These are phyloP conservation scores for Penicillium soppii DNA, from an alignment of 495 filamentous ascomycete species.

Conservation along the genomic window DNA sequence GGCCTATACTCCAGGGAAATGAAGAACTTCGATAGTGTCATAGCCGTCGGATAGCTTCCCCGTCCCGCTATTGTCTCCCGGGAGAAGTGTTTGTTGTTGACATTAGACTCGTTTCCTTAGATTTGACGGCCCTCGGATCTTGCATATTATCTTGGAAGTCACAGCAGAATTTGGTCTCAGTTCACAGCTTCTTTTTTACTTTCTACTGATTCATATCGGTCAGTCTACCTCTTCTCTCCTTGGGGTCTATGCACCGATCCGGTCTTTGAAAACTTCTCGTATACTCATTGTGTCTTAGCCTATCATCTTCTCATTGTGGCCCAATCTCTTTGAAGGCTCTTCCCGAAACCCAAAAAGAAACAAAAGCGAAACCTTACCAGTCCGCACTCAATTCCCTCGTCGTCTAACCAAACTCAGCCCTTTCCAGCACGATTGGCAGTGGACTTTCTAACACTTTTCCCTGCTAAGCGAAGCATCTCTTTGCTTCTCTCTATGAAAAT, in stretches of 20 bases:
- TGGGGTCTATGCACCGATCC: constrained; percentile 34
- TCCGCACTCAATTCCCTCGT: constrained; percentile 12
- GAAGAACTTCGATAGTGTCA: constrained; percentile 26
- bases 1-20: constrained; percentile 27
- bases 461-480: constrained; percentile 21
- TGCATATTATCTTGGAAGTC: constrained; percentile 36
- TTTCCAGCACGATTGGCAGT: constrained; percentile 11
- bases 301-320: constrained; percentile 13
- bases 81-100: constrained; percentile 42
- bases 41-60: constrained; percentile 19
- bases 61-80: constrained; percentile 15
- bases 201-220: constrained; percentile 30
- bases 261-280: constrained; percentile 23
- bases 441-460: neutral
- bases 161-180: constrained; percentile 26
- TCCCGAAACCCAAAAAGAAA: constrained; percentile 31
- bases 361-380: constrained; percentile 30
- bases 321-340: constrained; percentile 19
- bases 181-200: constrained; percentile 14
- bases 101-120: constrained; percentile 26
- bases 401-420: constrained; percentile 9
- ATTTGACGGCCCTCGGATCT: constrained; percentile 22
- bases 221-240: constrained; percentile 25
- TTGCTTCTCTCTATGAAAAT: constrained; percentile 21
- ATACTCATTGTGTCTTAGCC: constrained; percentile 38